Evolutionary conservation across 116 monocot genomes (phyloP), one percentile per base, ranked within the genome.

Genomic region (Posidonia oceanica): DNA sequence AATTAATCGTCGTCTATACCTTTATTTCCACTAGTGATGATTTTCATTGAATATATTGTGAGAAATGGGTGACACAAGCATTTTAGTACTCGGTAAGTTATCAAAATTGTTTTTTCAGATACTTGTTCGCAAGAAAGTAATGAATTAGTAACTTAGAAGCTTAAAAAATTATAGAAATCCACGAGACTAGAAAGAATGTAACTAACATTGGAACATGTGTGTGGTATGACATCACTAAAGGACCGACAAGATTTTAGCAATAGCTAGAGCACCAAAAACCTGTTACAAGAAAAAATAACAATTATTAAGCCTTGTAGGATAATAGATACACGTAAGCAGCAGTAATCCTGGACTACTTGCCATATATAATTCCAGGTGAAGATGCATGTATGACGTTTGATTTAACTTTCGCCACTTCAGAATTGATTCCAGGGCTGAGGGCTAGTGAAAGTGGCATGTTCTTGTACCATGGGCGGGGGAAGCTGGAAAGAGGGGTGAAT

Each of bases 331-430:
- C 16, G 4, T 63, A 16, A 64, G 51, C 10, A 11, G 44, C 37
- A 61, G 29, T 8, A 40, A 40, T 18, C 8, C 40, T 53, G 52
- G 17, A 39, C 18, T 36, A 20, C 67, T 69, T 91, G 92, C 97
- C 97, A 98, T n/a, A n/a, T n/a, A n/a, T 92, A 64, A 98, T 68
- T 71, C 97, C 97, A 38, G 97, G 97, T 60, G 97, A 98, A 63
- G 87, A 86, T 59, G 89, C 90, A 71, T 98, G 97, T 64, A 98
- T 98, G 61, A 98, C 87, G 67, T 98, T 93, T 20, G 97, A 93
- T 71, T 90, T 92, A 59, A 92, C 92, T 64, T 82, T 92, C 20
- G 92, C 89, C 12, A 98, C 86, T 75, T 89, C 90, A 60, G 89
- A 82, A 76, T 92, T 86, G 58, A 98, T 98, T 85, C 97, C 80